These are phyloP conservation scores for Gnomoniopsis smithogilvyi DNA, from an alignment of 2,329 filamentous ascomycete species.

Conservation along the genomic window DNA sequence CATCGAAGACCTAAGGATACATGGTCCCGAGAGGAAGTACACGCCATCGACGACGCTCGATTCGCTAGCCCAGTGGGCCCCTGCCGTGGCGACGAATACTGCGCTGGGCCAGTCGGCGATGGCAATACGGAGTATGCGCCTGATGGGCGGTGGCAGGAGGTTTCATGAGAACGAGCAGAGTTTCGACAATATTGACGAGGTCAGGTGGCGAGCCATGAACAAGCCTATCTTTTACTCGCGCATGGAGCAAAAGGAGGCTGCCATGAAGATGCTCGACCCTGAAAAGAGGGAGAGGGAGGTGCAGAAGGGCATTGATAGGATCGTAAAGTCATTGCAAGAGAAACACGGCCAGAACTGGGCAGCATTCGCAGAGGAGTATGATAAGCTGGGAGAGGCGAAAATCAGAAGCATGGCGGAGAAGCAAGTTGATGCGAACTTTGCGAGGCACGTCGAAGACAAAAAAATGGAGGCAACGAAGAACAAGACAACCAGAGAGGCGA, in stretches of 20 bases:
- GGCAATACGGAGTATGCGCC: conserved; percentile 34
- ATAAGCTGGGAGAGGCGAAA: neutral
- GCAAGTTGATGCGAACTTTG: neutral
- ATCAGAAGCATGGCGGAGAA: neutral
- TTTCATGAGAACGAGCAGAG: conserved; percentile 27
- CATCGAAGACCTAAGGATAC: conserved; percentile 22
- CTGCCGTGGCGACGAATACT: conserved; percentile 32
- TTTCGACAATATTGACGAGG: conserved; percentile 22
- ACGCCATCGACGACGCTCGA: conserved; percentile 31
- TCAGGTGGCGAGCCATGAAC: conserved; percentile 22
- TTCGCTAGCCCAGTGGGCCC: conserved; percentile 34
- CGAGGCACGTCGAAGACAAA: neutral
- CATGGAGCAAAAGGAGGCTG: conserved; percentile 24
- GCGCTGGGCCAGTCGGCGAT: conserved; percentile 30
- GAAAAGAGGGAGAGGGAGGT: conserved; percentile 10
- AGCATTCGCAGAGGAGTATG: conserved; percentile 5
- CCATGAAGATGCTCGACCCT: conserved; percentile 21
- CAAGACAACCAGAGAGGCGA: conserved; percentile 26
- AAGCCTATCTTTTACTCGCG: conserved; percentile 37
- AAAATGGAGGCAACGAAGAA: conserved; percentile 17
- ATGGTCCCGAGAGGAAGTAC: conserved; percentile 28
- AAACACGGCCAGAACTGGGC: conserved; percentile 8
- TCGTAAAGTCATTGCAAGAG: conserved; percentile 27
- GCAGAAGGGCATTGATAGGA: conserved; percentile 26
- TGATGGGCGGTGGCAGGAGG: conserved; percentile 34